Evolutionary conservation across 768 basidiomycete genomes (phyloP).

Genomic region (Leccinum aurantiacum): DNA sequence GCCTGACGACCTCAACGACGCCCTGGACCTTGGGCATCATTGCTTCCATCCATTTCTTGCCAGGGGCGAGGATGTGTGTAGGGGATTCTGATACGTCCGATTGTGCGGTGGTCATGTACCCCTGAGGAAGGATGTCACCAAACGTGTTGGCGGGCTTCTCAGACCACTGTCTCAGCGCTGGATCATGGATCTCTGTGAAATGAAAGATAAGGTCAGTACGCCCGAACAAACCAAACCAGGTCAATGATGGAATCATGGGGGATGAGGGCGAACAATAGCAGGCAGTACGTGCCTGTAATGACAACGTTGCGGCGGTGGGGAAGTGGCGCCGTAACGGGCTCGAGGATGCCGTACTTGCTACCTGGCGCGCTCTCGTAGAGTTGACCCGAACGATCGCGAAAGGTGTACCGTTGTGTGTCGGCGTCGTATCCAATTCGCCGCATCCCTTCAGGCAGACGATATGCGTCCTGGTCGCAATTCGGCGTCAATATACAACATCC

Average conservation of each 20-base stretch:
- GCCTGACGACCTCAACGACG: slow-evolving; percentile 33
- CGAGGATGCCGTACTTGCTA: slow-evolving; percentile 45
- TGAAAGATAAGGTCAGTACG: background rate
- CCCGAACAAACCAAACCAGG: background rate
- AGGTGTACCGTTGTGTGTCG: slow-evolving; percentile 51
- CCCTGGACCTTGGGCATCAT: slow-evolving; percentile 42
- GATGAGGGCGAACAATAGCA: no score
- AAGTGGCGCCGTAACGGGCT: slow-evolving; percentile 30
- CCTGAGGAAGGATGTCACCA: slow-evolving; percentile 46
- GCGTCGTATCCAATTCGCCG: slow-evolving; percentile 54
- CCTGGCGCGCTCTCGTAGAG: slow-evolving; percentile 47
- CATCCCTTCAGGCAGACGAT: slow-evolving; percentile 43
- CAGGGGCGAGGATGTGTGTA: slow-evolving; percentile 18
- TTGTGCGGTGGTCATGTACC: slow-evolving; percentile 41
- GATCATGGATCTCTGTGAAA: slow-evolving; percentile 25
- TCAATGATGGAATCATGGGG: background rate
- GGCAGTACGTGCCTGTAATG: slow-evolving; percentile 18
- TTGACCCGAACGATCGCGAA: slow-evolving; percentile 44
- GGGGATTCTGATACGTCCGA: slow-evolving; percentile 21
- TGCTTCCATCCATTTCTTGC: slow-evolving; percentile 33
- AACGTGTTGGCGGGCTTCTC: slow-evolving; percentile 39
- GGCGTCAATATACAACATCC: background rate
- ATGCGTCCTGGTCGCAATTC: slow-evolving; percentile 32
- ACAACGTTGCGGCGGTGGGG: slow-evolving; percentile 29
- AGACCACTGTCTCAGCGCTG: slow-evolving; percentile 25